Base-by-base conservation (phyloP, 164 flowering plant genomes). In the Magnolia sinica region DNA sequence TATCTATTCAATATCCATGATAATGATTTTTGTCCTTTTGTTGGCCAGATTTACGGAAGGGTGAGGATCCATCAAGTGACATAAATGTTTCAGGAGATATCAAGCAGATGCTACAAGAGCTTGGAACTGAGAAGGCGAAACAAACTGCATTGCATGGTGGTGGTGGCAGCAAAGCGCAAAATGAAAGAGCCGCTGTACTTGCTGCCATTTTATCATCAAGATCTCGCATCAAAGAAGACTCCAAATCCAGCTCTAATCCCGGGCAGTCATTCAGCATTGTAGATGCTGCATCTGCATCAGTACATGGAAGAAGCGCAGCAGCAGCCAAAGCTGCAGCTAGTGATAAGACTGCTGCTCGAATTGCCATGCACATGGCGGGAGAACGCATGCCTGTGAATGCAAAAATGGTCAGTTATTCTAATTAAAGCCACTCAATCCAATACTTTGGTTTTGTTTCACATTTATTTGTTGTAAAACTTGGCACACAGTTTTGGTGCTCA, bases 261-360 rank as follows among this genome's bases (percentile, higher is more conserved):
- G 79, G 80, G 64, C 92, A 88, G 81, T 75, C 87, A 20, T 94
- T 67, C 82, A 92, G 98, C 82, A 87, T 96, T 76, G 97, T 96
- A 19, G 98, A 94, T 91, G 98, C 97, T 78, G 99, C 99, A 63
- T 96, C 99, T 81, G 98, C 98, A 76, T 86, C 99, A 61, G 99
- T 92, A n/a, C 93, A 92, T 86, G 99, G 98, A 76, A 91, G 98
- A 92, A 96, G 95, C 85, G 99, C 99, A 14, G 89, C 89, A 77
- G 97, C 99, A 16, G 98, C 97, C 64, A 94, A 88, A 86, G 86
- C 95, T 79, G 86, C 91, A 37, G 76, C 97, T 37, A 79, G 82
- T 83, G 94, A 92, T 80, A 92, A 94, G 83, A 90, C 96, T 81
- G 98, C 94, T 83, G 96, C 98, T 64, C 87, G 92, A 64, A 92